phyloP scores from a whole-genome alignment of 2,329 filamentous ascomycete species.

The Cercospora janseana region DNA sequence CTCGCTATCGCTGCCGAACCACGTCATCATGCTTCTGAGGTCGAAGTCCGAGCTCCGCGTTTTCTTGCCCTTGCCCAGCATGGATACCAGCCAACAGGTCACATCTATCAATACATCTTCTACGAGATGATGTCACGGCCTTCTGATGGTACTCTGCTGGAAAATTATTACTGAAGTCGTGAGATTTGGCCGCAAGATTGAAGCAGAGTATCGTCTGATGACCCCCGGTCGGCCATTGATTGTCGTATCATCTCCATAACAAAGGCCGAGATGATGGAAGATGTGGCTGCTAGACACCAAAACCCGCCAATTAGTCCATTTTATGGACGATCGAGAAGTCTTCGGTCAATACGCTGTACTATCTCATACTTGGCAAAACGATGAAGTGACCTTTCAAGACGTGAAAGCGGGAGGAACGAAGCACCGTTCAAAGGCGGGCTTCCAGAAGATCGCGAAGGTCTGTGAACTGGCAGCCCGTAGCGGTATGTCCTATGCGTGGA shows the following conservation, averaged over 20 bases:
- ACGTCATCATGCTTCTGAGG: slow-evolving; percentile 5
- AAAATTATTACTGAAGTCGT: too few species aligned
- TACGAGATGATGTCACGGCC: too few species aligned
- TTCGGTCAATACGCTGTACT: slow-evolving; percentile 20
- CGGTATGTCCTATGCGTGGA: slow-evolving; percentile 11
- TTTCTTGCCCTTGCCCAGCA: too few species aligned
- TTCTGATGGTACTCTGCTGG: too few species aligned
- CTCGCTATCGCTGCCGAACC: neutral
- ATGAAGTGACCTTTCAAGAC: slow-evolving; percentile 21
- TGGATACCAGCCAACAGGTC: too few species aligned
- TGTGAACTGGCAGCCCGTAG: slow-evolving; percentile 13
- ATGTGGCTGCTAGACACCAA: slow-evolving; percentile 23
- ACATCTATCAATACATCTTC: too few species aligned
- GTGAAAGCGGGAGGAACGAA: slow-evolving; percentile 12
- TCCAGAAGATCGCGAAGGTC: slow-evolving; percentile 16
- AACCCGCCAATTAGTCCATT: slow-evolving; percentile 13
- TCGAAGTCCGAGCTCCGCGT: too few species aligned
- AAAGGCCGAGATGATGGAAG: neutral
- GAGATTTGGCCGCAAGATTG: too few species aligned
- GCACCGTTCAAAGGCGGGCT: slow-evolving; percentile 3
- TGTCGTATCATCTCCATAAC: too few species aligned
- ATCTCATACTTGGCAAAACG: slow-evolving; percentile 22
- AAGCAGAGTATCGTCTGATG: too few species aligned
- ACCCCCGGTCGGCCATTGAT: too few species aligned
- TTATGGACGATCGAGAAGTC: slow-evolving; percentile 17